Evolutionary conservation across 345 rosid species (phyloP).

Genomic region (Populus simonii): DNA sequence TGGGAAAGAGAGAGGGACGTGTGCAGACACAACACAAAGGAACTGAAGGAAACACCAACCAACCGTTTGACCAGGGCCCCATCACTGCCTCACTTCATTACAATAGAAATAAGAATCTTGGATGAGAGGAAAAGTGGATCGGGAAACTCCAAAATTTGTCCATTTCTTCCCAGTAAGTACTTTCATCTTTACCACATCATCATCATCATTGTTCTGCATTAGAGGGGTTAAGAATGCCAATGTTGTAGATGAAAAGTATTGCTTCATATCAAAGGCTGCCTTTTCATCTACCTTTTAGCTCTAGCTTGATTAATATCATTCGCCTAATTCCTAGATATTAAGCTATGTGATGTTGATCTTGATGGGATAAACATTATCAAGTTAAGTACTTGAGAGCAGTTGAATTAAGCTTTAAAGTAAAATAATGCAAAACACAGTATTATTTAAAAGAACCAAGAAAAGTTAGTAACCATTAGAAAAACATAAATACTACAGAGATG

Average conservation of each 20-base stretch:
- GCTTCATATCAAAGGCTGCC: no score
- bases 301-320: no score
- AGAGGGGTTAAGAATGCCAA: neutral
- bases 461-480: neutral
- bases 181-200: neutral
- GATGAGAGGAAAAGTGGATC: slow-evolving; percentile 10
- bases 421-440: neutral
- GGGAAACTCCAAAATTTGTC: slow-evolving; percentile 34
- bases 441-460: neutral
- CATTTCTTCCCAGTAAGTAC: slow-evolving; percentile 16
- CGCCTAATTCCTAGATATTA: neutral
- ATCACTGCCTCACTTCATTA: neutral
- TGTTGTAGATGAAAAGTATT: neutral
- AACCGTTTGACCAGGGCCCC: slow-evolving; percentile 56
- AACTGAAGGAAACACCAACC: slow-evolving; percentile 45
- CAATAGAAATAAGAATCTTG: slow-evolving; percentile 32
- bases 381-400: neutral
- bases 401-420: neutral
- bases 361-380: neutral
- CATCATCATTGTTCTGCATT: neutral
- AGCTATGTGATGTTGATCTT: neutral
- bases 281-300: no score
- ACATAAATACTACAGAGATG: neutral
- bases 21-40: slow-evolving; percentile 7
- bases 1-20: neutral